Base-by-base conservation (phyloP, 202 grass and related monocot species). In the Dendrocalamus latiflorus region DNA sequence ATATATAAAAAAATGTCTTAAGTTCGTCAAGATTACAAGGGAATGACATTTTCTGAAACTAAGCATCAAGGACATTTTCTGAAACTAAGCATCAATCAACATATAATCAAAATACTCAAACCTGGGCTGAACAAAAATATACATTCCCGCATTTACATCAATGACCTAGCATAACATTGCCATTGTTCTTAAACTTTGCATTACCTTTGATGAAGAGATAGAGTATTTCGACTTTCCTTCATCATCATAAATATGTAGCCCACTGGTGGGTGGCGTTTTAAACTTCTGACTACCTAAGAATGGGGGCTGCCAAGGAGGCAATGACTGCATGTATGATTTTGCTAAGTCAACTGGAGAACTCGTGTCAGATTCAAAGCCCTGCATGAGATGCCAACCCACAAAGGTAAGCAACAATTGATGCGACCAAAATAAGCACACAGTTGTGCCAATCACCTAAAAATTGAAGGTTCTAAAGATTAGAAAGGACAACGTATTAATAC, bases 251-350 rank as follows among this genome's bases (percentile, higher is more conserved):
- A 86, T 81, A 83, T 55, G 42, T 55, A 87, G 14, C 55, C 85
- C 75, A 63, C 78, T 26, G 1, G 78, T 62, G 17, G 71, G 70
- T 38, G 88, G 78, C 39, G 89, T 87, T 55, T 59, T 89, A 75
- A 92, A 86, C 65, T 65, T 84, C 85, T 74, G 83, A 51, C 55
- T 83, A 65, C 80, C 61, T 64, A 89, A 81, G 70, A 89, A 87
- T 53, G 95, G 93, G 80, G 95, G 92, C 80, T 95, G 84, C 95
- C 95, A 93, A 56, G 95, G 95, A 48, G 93, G 95, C 86, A 93
- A 85, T 28, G 91, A 89, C 49, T 72, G 86, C 95, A 98, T 98
- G 77, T 95, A 98, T 72, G 95, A 95, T 84, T 92, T 98, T 0
- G 95, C 95, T 80, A 98, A 77, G 81, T 92, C 91, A 85, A 92